Conservation (phyloP, 306 rosid genomes). For the Citrullus amarus region DNA sequence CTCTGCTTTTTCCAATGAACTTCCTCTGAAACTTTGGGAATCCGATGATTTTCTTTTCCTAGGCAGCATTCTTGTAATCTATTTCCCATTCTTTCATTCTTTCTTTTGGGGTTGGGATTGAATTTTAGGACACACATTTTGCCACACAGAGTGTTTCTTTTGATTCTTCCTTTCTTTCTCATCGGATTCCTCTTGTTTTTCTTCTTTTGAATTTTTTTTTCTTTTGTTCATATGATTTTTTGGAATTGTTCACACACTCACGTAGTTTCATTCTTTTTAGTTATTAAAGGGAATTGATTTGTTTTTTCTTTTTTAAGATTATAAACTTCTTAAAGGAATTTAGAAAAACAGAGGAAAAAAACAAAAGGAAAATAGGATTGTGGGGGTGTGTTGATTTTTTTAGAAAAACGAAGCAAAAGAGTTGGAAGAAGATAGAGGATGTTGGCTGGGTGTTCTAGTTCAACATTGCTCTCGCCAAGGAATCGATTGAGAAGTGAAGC, state of each 20-base stretch:
- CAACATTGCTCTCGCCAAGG: slow-evolving; percentile 95
- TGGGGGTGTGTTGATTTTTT: slow-evolving; percentile 25
- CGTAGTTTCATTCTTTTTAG: slow-evolving; percentile 16
- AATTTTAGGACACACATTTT: slow-evolving; percentile 45
- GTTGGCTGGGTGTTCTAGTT: slow-evolving; percentile 99
- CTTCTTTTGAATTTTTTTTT: slow-evolving; percentile 5
- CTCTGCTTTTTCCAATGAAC: slow-evolving; percentile 35
- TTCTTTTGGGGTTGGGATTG: slow-evolving; percentile 29
- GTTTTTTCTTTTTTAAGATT: not conserved
- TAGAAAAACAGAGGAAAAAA: slow-evolving; percentile 12
- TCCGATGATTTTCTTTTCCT: slow-evolving; percentile 86
- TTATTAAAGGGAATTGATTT: not conserved
- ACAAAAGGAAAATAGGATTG: slow-evolving; percentile 29
- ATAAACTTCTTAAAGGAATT: slow-evolving; percentile 2
- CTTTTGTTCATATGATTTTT: slow-evolving; percentile 4
- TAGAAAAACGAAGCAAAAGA: slow-evolving; percentile 12
- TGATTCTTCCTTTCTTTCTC: slow-evolving; percentile 25
- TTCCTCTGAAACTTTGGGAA: slow-evolving; percentile 59
- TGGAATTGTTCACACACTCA: slow-evolving; percentile 40
- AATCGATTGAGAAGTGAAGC: slow-evolving; percentile 97
- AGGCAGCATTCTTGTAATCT: slow-evolving; percentile 17
- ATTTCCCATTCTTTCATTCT: slow-evolving; percentile 71
- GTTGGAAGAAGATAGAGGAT: slow-evolving; percentile 48
- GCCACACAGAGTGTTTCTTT: not conserved
- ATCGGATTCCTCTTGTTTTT: slow-evolving; percentile 70